Evolutionary conservation across 164 flowering plant genomes (phyloP).

Genomic region (Saururus chinensis): DNA sequence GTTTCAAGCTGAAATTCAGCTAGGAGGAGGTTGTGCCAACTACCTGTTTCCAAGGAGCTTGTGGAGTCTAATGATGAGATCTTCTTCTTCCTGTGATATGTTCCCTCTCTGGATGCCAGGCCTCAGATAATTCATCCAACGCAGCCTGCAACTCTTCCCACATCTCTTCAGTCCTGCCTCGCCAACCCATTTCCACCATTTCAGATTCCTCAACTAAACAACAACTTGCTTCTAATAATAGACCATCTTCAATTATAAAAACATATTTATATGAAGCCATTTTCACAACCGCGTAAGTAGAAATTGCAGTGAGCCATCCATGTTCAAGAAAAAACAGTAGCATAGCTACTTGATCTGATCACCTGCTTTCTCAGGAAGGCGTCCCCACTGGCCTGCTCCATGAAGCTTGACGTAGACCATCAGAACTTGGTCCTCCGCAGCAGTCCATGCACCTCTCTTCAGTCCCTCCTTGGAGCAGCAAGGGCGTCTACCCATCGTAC

Average conservation of each 20-base stretch:
- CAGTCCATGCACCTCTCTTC: constrained; percentile 31
- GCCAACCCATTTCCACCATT: too few relatives aligned
- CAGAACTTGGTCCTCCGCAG: constrained; percentile 21
- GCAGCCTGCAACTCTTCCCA: constrained; percentile 25
- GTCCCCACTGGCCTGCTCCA: constrained; percentile 28
- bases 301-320: background rate
- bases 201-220: too few relatives aligned
- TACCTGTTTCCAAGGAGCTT: constrained; percentile 27
- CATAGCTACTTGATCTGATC: too few relatives aligned
- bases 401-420: constrained; percentile 15
- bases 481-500: constrained; percentile 24
- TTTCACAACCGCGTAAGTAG: too few relatives aligned
- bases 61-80: constrained; percentile 24
- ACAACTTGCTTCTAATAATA: too few relatives aligned
- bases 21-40: too few relatives aligned
- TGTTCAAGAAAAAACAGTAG: too few relatives aligned
- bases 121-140: constrained; percentile 28
- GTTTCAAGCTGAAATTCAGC: too few relatives aligned
- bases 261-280: too few relatives aligned
- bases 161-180: constrained; percentile 23
- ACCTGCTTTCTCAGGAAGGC: constrained; percentile 27
- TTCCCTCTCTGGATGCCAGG: constrained; percentile 29
- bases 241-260: too few relatives aligned
- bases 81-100: constrained; percentile 24
- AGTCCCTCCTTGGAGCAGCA: constrained; percentile 21